Base-by-base conservation (phyloP, 2,329 filamentous ascomycete species). In the Penicillium griseofulvum region DNA sequence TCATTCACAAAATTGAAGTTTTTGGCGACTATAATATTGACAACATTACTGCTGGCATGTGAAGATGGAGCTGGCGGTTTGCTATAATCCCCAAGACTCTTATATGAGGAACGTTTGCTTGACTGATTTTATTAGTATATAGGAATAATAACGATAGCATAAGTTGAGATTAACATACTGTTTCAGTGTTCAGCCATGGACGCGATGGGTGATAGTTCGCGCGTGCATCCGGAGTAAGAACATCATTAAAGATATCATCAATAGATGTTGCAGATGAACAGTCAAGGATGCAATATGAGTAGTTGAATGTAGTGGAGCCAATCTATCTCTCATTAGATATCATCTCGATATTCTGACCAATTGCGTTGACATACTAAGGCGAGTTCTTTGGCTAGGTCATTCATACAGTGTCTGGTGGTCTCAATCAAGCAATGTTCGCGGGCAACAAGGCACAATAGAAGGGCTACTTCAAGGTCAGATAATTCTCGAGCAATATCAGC, bases 391-490 rank as follows among this genome's bases (percentile, higher is more conserved):
- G 87, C 81, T n/a, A 96, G 78, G 61, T 86, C 82, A 71, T 88
- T 81, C 54, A 93, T 75, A 49, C 79, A 76, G 34, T 83, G 76
- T 5, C 77, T 71, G 2, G 86, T 83, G 16, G 90, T 89, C 73
- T 91, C 88, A 68, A 97, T 85, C 65, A 97, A 86, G 76, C 91
- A 96, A 73, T 97, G 92, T 72, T 96, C 89, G 62, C 87, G 83
- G 56, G 87, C 86, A 59, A 91, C 81, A 49, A 97, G 83, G 69
- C 88, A 92, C 48, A 97, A 83, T 38, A 97, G 81, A 14, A 89
- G 78, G 24, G 93, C 94, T 56, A 97, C 84, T 75, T 97, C 92
- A 38, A 97, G 81, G 76, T 97, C 92, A 67, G 87, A 89, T 60
- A 97, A 80, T 63, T 85, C 82, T 68, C 92, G 88, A 65, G 95